phyloP scores from a whole-genome alignment of 129 eudicot genomes.

The Mikania micrantha region DNA sequence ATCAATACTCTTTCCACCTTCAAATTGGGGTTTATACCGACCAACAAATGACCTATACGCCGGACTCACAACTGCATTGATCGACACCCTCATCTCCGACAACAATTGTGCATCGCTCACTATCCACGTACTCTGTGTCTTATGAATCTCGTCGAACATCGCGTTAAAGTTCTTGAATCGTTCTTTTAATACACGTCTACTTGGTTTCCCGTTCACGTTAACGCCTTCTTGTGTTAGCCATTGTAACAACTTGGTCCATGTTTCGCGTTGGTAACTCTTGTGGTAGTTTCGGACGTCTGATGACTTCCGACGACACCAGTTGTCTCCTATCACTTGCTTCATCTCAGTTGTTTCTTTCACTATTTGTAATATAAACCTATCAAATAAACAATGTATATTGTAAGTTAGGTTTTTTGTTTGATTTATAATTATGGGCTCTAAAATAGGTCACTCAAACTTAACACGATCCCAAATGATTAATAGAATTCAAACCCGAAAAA shows the following conservation, averaged over 20 bases:
- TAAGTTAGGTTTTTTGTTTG: not conserved
- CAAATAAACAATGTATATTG: not conserved
- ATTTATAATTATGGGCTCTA: no score
- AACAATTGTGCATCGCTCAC: conserved; percentile 76
- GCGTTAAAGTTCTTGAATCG: conserved; percentile 60
- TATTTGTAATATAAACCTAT: conserved; percentile 43
- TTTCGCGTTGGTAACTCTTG: conserved; percentile 77
- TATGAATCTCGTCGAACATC: conserved; percentile 77
- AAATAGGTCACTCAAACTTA: no score
- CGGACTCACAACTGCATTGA: conserved; percentile 72
- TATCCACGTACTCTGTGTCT: conserved; percentile 69
- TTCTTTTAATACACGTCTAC: conserved; percentile 47
- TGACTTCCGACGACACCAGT: conserved; percentile 61
- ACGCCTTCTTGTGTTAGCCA: conserved; percentile 56
- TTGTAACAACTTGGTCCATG: conserved; percentile 58
- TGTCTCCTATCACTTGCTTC: conserved; percentile 53
- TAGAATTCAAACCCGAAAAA: no score
- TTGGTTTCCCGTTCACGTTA: conserved; percentile 52
- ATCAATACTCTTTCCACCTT: conserved; percentile 41
- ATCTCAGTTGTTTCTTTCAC: conserved; percentile 57
- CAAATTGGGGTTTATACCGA: conserved; percentile 59
- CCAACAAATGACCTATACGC: conserved; percentile 82
- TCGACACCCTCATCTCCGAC: conserved; percentile 72
- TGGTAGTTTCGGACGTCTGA: conserved; percentile 70
- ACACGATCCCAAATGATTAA: no score